Base-by-base conservation (phyloP, 495 filamentous ascomycete species). In the Pyronema domesticum region DNA sequence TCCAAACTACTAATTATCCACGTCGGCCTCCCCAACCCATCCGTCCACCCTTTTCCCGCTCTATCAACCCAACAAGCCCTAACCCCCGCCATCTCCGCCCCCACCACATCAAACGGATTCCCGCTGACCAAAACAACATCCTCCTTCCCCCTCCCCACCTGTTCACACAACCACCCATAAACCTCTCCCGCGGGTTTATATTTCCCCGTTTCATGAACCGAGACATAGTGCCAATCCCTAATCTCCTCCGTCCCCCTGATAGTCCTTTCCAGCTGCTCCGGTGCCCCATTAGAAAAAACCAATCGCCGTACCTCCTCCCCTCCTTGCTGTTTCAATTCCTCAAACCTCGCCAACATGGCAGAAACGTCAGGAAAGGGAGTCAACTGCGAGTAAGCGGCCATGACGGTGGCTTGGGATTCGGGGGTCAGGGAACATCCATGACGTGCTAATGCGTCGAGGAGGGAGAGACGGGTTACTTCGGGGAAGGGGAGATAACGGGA, bases 41-140 rank as follows among this genome's bases (percentile, higher is more conserved):
- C 60, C 11, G 34, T 10, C 62, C 60, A 63, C 13, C 60, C 61
- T 7, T 52, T 68, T 0, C 73, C 71, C 6, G 57, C 66, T 7
- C 82, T 68, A 68, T 87, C 82, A 13, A 88, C 75, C 80, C 85
- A 89, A 8, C 74, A 76, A 14, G 80, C 76, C 57, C 74, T 71
- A 69, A 89, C 64, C 7, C 80, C 74, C 3, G 68, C 67, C 6
- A 64, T 62, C 50, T 68, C 67, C 8, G 75, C 73, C 3, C 78
- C 80, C 47, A 78, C 74, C n/a, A 86, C 69, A 63, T 93, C 86
- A 65, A 93, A 93, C 6, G 86, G 80, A 64, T 91, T 94, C 6
- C 76, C 74, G 58, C 77, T 85, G 15, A 91, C 73, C 7, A 91
- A 67, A 81, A 81, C 89, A 3, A 89, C 73, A 17, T 67, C 60